Evolutionary conservation across 306 rosid genomes (phyloP).

Genomic region (Astragalus glycyphyllos): DNA sequence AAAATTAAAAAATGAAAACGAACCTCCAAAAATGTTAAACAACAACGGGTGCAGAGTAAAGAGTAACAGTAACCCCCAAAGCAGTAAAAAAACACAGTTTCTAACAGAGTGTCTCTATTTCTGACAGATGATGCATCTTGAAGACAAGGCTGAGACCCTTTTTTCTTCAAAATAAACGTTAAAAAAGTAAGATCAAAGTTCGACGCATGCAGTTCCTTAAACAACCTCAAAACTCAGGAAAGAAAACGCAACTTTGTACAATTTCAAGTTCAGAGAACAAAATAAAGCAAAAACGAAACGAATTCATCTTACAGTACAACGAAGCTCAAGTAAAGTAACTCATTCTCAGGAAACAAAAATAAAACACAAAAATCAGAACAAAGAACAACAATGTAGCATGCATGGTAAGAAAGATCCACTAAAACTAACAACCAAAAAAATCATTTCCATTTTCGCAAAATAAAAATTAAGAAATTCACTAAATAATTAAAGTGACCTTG

Average conservation of each 20-base stretch:
- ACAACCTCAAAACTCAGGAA: background rate
- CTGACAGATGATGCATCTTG: background rate
- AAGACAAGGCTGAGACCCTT: background rate
- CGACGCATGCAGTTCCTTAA: background rate
- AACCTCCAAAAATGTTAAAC: background rate
- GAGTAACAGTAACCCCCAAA: background rate
- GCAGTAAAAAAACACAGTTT: too few relatives aligned
- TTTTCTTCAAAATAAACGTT: background rate
- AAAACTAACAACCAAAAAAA: background rate
- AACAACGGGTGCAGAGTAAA: background rate
- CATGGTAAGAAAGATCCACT: background rate
- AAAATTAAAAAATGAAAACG: background rate
- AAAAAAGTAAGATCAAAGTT: background rate
- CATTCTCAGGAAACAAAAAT: background rate
- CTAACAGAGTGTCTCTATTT: background rate
- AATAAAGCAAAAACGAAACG: background rate
- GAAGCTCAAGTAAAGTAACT: background rate
- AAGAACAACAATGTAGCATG: slow-evolving; percentile 32
- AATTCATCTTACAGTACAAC: background rate
- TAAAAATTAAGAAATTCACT: background rate
- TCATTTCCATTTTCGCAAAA: background rate
- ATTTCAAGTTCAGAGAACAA: background rate
- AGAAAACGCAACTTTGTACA: background rate
- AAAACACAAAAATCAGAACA: background rate
- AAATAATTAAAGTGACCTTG: background rate